phyloP scores from a whole-genome alignment of 148 eudicot species.

The Fagopyrum tataricum region DNA sequence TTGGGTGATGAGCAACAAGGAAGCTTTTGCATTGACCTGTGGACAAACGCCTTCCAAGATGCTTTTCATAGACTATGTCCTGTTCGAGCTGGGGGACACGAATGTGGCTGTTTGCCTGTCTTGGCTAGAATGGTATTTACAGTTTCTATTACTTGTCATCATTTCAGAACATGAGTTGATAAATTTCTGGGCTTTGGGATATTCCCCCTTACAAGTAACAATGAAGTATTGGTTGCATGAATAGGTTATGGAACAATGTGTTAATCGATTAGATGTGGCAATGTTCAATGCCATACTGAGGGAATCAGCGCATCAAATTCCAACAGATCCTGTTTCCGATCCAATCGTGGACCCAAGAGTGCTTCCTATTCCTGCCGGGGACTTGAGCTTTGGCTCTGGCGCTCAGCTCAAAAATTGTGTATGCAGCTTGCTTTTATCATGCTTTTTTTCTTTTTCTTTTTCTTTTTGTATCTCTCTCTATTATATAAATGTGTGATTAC shows the following conservation, averaged over 20 bases:
- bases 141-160: neutral
- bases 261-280: conserved; percentile 80
- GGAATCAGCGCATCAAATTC: conserved; percentile 81
- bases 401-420: conserved; percentile 93
- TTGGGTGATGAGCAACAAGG: conserved; percentile 73
- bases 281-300: conserved; percentile 96
- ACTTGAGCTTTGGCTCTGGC: conserved; percentile 94
- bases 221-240: neutral
- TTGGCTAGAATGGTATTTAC: conserved; percentile 64
- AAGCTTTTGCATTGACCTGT: conserved; percentile 51
- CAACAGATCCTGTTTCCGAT: conserved; percentile 91
- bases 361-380: conserved; percentile 90
- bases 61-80: conserved; percentile 85
- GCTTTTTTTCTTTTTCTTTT: neutral
- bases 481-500: too few species aligned
- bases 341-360: conserved; percentile 80
- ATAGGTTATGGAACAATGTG: conserved; percentile 89
- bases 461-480: neutral
- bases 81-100: conserved; percentile 75
- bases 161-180: neutral
- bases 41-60: conserved; percentile 74
- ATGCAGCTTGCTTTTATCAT: conserved; percentile 20
- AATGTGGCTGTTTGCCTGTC: conserved; percentile 88
- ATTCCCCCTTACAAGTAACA: too few species aligned
- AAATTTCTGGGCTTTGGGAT: too few species aligned